phyloP scores from a whole-genome alignment of 2,329 filamentous ascomycete genomes.

The Diaporthe aspalathi region DNA sequence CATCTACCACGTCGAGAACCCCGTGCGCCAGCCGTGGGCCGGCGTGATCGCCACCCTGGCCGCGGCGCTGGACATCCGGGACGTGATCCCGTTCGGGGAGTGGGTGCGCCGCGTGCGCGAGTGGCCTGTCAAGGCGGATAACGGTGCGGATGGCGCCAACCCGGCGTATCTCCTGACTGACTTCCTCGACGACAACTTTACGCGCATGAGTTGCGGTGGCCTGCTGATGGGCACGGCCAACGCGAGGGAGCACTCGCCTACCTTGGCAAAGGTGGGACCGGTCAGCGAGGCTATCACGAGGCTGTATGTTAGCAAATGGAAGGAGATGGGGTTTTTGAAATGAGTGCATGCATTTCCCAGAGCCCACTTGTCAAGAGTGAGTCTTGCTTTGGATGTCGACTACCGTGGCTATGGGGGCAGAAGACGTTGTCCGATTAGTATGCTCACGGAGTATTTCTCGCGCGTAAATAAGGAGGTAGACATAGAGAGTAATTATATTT shows the following conservation, averaged over 20 bases:
- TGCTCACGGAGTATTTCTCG: too few relatives aligned
- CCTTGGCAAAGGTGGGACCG: slow-evolving; percentile 12
- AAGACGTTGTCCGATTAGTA: neutral
- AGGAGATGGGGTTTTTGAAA: neutral
- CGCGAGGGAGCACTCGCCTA: slow-evolving; percentile 43
- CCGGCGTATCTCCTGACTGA: slow-evolving; percentile 45
- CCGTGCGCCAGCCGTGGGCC: slow-evolving; percentile 25
- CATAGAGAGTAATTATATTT: too few relatives aligned
- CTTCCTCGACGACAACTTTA: slow-evolving; percentile 47
- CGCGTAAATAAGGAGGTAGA: too few relatives aligned
- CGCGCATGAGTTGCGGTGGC: slow-evolving; percentile 48
- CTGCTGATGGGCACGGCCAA: slow-evolving; percentile 45
- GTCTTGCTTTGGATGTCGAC: neutral
- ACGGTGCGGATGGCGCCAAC: slow-evolving; percentile 41
- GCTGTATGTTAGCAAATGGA: slow-evolving; percentile 5
- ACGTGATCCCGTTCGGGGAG: slow-evolving; percentile 44
- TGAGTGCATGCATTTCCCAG: neutral
- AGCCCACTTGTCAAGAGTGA: neutral
- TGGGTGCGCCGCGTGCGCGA: slow-evolving; percentile 46
- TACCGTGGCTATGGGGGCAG: too few relatives aligned
- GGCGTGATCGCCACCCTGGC: slow-evolving; percentile 9
- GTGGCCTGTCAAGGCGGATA: slow-evolving; percentile 34
- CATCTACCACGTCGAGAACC: slow-evolving; percentile 38
- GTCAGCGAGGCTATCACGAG: neutral
- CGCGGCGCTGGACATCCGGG: slow-evolving; percentile 41